Conservation (phyloP, 257 asterid genomes). For the Scutellaria baicalensis region DNA sequence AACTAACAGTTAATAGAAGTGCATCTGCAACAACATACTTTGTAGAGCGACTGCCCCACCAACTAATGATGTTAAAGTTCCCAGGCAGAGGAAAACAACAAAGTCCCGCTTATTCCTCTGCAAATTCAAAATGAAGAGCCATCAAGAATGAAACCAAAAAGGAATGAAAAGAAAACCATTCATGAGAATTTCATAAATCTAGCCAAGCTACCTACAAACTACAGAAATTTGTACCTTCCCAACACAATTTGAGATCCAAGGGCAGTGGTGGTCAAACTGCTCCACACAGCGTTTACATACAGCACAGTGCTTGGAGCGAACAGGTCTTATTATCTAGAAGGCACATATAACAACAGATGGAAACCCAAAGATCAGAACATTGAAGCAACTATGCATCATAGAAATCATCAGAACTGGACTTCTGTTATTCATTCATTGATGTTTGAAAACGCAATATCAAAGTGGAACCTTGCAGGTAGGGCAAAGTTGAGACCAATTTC, state of each 20-base stretch:
- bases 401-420: constrained; percentile 9
- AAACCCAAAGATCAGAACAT: constrained; percentile 4
- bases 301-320: constrained; percentile 97
- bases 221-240: constrained; percentile 58
- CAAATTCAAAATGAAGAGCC: constrained; percentile 19
- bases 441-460: constrained; percentile 7
- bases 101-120: constrained; percentile 93
- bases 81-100: constrained; percentile 67
- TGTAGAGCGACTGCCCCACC: constrained; percentile 58
- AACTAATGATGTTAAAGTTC: constrained; percentile 52
- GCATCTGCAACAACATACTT: constrained; percentile 48
- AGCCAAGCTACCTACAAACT: background rate
- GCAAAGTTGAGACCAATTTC: constrained; percentile 97
- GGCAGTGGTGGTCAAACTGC: constrained; percentile 98
- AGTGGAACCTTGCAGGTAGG: constrained; percentile 94
- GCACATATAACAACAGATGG: constrained; percentile 1
- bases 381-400: constrained; percentile 9
- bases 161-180: background rate
- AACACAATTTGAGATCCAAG: constrained; percentile 98
- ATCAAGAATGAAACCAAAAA: background rate
- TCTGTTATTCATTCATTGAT: constrained; percentile 6
- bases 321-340: constrained; percentile 80
- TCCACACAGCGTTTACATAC: constrained; percentile 87
- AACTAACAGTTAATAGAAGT: constrained; percentile 12
- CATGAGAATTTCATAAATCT: constrained; percentile 1